Conservation (phyloP, 306 rosid species). For the Pterocarpus santalinus region DNA sequence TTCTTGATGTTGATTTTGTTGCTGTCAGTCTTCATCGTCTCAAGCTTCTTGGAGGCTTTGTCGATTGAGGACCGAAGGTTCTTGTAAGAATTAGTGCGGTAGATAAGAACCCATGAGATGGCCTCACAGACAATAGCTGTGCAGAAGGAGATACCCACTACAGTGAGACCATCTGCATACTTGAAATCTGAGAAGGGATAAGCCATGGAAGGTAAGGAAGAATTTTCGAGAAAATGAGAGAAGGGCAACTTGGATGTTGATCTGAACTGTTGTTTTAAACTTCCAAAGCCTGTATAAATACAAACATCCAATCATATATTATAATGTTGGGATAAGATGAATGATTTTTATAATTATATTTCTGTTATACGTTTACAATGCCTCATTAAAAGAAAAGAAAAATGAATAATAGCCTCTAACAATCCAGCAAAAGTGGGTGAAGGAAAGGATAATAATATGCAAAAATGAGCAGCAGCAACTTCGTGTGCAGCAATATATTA, state of each 20-base stretch:
- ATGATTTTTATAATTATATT: neutral
- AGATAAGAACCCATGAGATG: constrained; percentile 94
- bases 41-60: constrained; percentile 96
- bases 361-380: neutral
- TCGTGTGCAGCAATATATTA: constrained; percentile 5
- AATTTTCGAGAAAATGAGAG: neutral
- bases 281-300: constrained; percentile 38
- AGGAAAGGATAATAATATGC: neutral
- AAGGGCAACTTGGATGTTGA: constrained; percentile 34
- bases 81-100: constrained; percentile 96
- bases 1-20: constrained; percentile 69
- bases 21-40: constrained; percentile 92
- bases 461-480: constrained; percentile 7
- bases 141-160: constrained; percentile 92
- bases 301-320: neutral
- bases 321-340: neutral
- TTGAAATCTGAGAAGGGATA: constrained; percentile 68
- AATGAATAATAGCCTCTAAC: neutral
- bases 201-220: constrained; percentile 52
- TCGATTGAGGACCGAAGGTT: constrained; percentile 95
- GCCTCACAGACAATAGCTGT: constrained; percentile 94
- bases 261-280: constrained; percentile 30
- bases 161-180: constrained; percentile 86
- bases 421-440: neutral
- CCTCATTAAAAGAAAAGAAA: neutral